Base-by-base conservation (phyloP, 495 filamentous ascomycete species). In the Aspergillus steynii region DNA sequence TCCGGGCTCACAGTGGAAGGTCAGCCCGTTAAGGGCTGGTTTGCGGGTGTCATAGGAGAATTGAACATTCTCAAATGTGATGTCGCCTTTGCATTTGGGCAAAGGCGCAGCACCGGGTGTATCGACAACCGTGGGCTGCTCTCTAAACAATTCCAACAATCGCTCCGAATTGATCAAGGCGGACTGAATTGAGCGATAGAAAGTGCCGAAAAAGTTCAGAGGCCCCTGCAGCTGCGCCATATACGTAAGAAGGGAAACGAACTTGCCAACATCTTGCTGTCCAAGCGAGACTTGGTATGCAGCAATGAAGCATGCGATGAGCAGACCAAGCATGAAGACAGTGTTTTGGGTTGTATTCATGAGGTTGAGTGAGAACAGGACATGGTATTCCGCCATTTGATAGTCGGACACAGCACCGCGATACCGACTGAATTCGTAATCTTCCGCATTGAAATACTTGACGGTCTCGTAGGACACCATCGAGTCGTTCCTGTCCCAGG, bases 401-500 rank as follows among this genome's bases (percentile, higher is more conserved):
- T 87, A 97, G 56, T 88, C 88, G 29, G 81, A 76, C 26, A 99
- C 91, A 3, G 94, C 92, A 2, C 80, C 72, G 20, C 91, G 83
- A 67, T 94, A 97, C 8, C 96, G 87, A 45, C 86, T 84, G 72
- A 96, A 97, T 68, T 99, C 95, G 72, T 93, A 96, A 6, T 86
- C 81, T 70, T 99, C 95, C 2, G 95, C 94, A 68, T 97, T 97
- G 82, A 99, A 99, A 70, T 98, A 98, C 72, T 99, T 98, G 68
- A 99, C 95, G 28, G 95, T 98, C 74, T 99, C 95, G 71, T 98
- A 99, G 10, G 93, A 95, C 42, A 93, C 87, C 84, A 99, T 96
- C 0, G 95, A 97, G 69, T 99, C 96, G 65, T 97, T 97, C 78
- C 85, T 88, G 56, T 1, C 6, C 25, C 5, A 55, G 57, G 52